Base-by-base conservation (phyloP, 1,284 basidiomycete species). In the Cryptococcus neoformans region DNA sequence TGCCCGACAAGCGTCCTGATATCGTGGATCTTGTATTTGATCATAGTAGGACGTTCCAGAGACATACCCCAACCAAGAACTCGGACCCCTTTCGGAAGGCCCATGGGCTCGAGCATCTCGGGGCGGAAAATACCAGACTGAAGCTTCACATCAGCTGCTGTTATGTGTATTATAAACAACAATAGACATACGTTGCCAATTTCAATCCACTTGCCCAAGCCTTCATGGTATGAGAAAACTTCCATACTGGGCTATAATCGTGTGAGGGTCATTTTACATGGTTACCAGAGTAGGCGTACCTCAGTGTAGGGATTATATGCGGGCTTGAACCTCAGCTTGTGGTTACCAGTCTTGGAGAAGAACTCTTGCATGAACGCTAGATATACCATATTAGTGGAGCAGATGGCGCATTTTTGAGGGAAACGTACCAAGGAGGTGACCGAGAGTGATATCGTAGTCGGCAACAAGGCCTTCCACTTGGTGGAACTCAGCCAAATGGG, bases 381-480 rank as follows among this genome's bases (percentile, higher is more conserved):
- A n/a, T n/a, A n/a, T n/a, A n/a, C n/a, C n/a, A n/a, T 94, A 63
- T 10, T 34, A n/a, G 42, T 5, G 42, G 14, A 17, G 42, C 4
- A 10, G 34, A 35, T 17, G 1, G 65, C n/a, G n/a, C 81, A 51
- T 62, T 91, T 93, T 94, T n/a, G n/a, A n/a, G n/a, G n/a, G n/a
- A n/a, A n/a, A n/a, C n/a, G n/a, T n/a, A n/a, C n/a, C n/a, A 66
- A 99, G 97, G 59, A 99, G 81, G 76, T 99, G 93, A 14, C 93
- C 96, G n/a, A 99, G 81, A 2, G 95, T 99, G 60, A 99, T 81
- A 60, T 88, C 86, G 66, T 88, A 86, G 79, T 99, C 96, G 12
- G 96, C 96, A 12, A 99, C 93, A 48, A 99, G 95, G 58, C 96
- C 96, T 79, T 99, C 96, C 11, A 99, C 96, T 79, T 99, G 96